These are phyloP conservation scores for Penicillium paxilli DNA, from an alignment of 495 filamentous ascomycete species.

Conservation along the genomic window DNA sequence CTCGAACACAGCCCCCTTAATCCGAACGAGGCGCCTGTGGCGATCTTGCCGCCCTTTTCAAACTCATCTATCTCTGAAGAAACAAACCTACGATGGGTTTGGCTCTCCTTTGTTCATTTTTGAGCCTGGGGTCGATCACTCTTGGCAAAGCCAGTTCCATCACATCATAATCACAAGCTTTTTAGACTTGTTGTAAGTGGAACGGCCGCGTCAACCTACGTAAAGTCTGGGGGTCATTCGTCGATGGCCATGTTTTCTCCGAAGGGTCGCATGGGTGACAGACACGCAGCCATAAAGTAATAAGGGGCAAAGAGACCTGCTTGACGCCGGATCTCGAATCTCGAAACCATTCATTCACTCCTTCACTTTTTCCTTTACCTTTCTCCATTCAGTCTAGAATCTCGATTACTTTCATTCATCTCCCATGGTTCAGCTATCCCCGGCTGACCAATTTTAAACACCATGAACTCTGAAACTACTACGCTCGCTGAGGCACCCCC, in stretches of 20 bases:
- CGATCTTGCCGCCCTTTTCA: not conserved
- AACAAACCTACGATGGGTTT: not conserved
- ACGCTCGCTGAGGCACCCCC: slow-evolving; percentile 1
- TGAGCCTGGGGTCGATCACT: slow-evolving; percentile 3
- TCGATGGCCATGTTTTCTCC: not conserved
- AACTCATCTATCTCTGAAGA: not conserved
- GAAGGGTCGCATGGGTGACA: not conserved
- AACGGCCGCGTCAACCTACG: slow-evolving; percentile 1
- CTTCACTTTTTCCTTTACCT: slow-evolving; percentile 1
- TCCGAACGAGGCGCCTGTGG: not conserved
- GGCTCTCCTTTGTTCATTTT: not conserved
- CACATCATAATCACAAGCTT: slow-evolving; percentile 2
- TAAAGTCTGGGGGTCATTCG: not conserved
- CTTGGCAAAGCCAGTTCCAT: not conserved
- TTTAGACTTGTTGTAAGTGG: slow-evolving; percentile 1
- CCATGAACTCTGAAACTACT: slow-evolving; percentile 7
- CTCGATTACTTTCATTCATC: not conserved
- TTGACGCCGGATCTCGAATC: not conserved
- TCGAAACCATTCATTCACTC: not conserved
- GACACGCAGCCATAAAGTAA: not conserved
- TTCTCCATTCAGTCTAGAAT: not conserved
- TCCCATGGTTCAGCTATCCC: not conserved
- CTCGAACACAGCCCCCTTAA: not conserved
- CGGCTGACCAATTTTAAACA: not conserved
- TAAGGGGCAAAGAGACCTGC: not conserved